Evolutionary conservation across 352 stramenopile species (phyloP).

Genomic region (Phytophthora agathidicida): DNA sequence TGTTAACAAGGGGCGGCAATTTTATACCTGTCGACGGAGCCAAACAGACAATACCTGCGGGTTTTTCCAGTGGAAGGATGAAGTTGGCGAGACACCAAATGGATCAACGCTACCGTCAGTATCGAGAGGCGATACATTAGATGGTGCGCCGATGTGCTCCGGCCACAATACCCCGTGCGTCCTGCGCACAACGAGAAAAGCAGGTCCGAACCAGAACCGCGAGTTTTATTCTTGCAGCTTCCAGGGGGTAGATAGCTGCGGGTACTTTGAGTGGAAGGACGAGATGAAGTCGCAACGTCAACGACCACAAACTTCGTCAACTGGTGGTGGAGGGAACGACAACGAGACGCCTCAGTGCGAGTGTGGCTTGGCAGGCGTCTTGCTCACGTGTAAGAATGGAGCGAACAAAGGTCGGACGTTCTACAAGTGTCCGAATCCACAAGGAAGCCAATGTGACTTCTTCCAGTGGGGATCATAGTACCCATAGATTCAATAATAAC

Average conservation of each 20-base stretch:
- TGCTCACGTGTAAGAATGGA: constrained; percentile 73
- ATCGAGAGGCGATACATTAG: constrained; percentile 1
- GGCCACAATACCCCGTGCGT: constrained; percentile 53
- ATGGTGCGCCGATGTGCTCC: constrained; percentile 40
- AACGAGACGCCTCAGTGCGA: constrained; percentile 38
- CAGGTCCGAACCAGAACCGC: constrained; percentile 85
- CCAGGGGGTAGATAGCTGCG: constrained; percentile 63
- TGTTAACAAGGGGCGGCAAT: constrained; percentile 68
- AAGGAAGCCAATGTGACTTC: constrained; percentile 88
- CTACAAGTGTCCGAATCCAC: constrained; percentile 90
- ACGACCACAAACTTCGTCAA: constrained; percentile 1
- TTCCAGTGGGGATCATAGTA: constrained; percentile 90
- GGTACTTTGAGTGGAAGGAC: constrained; percentile 92
- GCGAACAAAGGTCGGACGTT: constrained; percentile 93
- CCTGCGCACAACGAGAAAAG: constrained; percentile 51
- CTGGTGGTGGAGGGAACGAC: background rate
- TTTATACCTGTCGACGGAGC: constrained; percentile 60
- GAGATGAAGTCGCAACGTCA: constrained; percentile 43
- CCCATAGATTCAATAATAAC: constrained; percentile 17
- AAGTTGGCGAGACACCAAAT: constrained; percentile 21
- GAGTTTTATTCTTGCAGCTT: constrained; percentile 93
- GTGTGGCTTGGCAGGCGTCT: constrained; percentile 46
- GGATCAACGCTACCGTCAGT: background rate
- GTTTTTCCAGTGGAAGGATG: constrained; percentile 83
- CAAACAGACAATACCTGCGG: constrained; percentile 70